Base-by-base conservation (phyloP, 495 filamentous ascomycete species). In the Penicillium ochrochloron region DNA sequence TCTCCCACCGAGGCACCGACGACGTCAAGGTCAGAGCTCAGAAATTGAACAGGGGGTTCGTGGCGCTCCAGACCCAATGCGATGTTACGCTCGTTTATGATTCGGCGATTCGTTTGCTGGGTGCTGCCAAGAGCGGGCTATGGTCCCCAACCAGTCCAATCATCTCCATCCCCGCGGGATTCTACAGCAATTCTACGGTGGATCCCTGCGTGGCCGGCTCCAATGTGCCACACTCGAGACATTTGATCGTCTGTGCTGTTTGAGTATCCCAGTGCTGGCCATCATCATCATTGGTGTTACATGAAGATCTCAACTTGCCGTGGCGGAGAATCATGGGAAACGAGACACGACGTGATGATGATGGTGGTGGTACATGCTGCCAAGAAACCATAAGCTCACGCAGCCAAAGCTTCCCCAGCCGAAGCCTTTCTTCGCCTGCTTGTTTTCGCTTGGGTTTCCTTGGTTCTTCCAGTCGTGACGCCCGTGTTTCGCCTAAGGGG, bases 391-490 rank as follows among this genome's bases (percentile, higher is more conserved):
- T 23, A 52, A 52, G 48, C 48, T 52, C 27, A 23, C 7, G 5
- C 5, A 52, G 12, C 14, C 25, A 52, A 52, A 52, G 48, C 48
- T 52, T 52, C 48, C 25, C 48, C 48, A n/a, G 25, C 27, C 46
- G 48, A 52, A 31, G 48, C 48, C 23, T 52, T 27, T 52, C 48
- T 29, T 52, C 27, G 27, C 25, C 48, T 52, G 48, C 48, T 27
- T 52, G 23, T 6, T 52, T 52, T 21, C 48, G 48, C 48, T 31
- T 52, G 44, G 48, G 15, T 52, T 52, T 31, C 48, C 48, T 52
- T 52, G 48, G 48, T 31, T 52, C 25, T 14, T 27, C 25, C 21
- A n/a, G 48, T 52, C 12, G 48, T 9, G 14, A 31, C 46, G 48
- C 48, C 23, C 48, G 48, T n/a, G 48, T 52, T 52, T 52, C 48